These are phyloP conservation scores for Chalciporus sp. DNA, from an alignment of 1,284 basidiomycete species.

Conservation along the genomic window DNA sequence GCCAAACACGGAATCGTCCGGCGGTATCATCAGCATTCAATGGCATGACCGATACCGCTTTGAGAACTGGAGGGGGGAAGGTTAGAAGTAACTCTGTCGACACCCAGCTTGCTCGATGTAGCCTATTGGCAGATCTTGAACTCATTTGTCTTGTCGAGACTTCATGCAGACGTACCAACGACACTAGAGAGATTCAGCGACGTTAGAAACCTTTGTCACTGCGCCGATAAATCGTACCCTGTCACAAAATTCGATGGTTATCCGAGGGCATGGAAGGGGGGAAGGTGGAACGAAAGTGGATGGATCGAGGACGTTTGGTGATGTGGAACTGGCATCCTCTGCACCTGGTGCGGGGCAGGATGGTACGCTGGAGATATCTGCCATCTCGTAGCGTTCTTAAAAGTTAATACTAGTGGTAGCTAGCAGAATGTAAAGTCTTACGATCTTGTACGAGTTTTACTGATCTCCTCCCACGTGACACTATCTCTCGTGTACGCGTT, in stretches of 20 bases:
- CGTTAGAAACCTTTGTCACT: not conserved
- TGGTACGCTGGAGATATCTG: slow-evolving; percentile 6
- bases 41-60: slow-evolving; percentile 72
- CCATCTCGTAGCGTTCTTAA: slow-evolving; percentile 12
- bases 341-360: slow-evolving; percentile 8
- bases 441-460: too few species aligned
- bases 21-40: slow-evolving; percentile 79
- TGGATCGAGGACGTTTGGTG: slow-evolving; percentile 39
- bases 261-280: slow-evolving; percentile 45
- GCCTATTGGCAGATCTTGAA: slow-evolving; percentile 46
- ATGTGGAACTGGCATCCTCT: slow-evolving; percentile 4
- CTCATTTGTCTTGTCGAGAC: not conserved
- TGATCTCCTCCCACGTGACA: slow-evolving; percentile 21
- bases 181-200: slow-evolving; percentile 47
- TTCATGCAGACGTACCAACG: slow-evolving; percentile 56
- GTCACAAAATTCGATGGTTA: slow-evolving; percentile 86
- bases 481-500: slow-evolving; percentile 43
- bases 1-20: slow-evolving; percentile 88
- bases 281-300: slow-evolving; percentile 63
- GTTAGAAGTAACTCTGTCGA: slow-evolving; percentile 89
- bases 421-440: too few species aligned
- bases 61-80: slow-evolving; percentile 76
- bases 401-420: too few species aligned
- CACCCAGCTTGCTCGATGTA: slow-evolving; percentile 85
- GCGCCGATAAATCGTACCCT: slow-evolving; percentile 52